phyloP scores from a whole-genome alignment of 345 rosid species.

The Linum trigynum region DNA sequence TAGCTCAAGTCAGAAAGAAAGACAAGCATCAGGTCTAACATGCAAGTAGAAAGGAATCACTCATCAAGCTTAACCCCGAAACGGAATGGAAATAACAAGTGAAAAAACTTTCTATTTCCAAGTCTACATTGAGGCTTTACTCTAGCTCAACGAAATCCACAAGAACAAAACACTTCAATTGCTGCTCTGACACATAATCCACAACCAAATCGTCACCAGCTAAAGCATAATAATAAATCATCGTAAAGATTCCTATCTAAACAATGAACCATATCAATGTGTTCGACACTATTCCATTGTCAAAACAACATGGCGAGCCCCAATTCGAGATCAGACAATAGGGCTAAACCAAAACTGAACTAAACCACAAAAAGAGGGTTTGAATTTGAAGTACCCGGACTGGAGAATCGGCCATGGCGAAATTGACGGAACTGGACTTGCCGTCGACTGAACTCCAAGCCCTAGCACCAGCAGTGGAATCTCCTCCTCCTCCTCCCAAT shows the following conservation, averaged over 20 bases:
- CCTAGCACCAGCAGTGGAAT: conserved; percentile 11
- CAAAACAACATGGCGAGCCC: not conserved
- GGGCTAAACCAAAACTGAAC: not conserved
- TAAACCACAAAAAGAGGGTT: not conserved
- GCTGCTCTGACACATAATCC: not conserved
- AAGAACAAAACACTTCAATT: not conserved
- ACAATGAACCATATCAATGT: too few relatives aligned
- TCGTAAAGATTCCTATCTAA: not conserved
- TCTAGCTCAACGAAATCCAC: not conserved
- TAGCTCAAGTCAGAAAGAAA: not conserved
- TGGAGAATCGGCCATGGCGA: too few relatives aligned
- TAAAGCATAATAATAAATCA: not conserved
- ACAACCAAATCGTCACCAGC: not conserved
- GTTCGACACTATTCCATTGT: not conserved
- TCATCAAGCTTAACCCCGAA: not conserved
- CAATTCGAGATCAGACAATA: conserved; percentile 4
- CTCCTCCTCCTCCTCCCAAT: too few relatives aligned
- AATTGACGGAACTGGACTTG: too few relatives aligned
- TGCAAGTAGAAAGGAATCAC: not conserved
- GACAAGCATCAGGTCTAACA: not conserved
- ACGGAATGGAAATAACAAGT: not conserved
- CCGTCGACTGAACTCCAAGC: too few relatives aligned
- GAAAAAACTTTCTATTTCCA: not conserved
- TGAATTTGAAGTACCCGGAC: too few relatives aligned
- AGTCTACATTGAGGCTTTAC: not conserved